phyloP scores from a whole-genome alignment of 2,329 filamentous ascomycete species.

The Diaporthe capsici region DNA sequence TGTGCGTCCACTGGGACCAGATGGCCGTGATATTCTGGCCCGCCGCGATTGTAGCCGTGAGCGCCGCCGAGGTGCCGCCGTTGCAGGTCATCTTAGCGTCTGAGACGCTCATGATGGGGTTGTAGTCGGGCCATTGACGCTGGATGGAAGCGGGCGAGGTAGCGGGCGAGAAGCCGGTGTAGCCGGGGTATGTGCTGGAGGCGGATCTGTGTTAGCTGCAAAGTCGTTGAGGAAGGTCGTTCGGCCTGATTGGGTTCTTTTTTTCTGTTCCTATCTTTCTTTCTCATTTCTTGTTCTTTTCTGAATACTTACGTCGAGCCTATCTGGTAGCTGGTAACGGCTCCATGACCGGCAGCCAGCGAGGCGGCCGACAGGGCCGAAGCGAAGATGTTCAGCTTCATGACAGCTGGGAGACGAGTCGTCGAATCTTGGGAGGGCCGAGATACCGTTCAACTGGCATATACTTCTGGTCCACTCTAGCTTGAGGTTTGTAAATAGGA shows the following conservation, averaged over 20 bases:
- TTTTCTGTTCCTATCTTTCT: too few species aligned
- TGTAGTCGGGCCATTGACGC: constrained; percentile 70
- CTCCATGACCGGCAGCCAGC: constrained; percentile 52
- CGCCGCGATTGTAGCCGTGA: constrained; percentile 60
- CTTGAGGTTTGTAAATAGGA: neutral
- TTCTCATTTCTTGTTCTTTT: neutral
- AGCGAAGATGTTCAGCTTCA: constrained; percentile 41
- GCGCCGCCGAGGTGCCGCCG: constrained; percentile 63
- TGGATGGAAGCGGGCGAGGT: constrained; percentile 67
- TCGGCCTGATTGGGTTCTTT: too few species aligned
- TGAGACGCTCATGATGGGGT: constrained; percentile 64
- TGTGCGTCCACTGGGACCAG: constrained; percentile 71
- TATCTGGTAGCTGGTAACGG: constrained; percentile 63
- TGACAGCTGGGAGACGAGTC: constrained; percentile 3
- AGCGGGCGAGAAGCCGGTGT: constrained; percentile 64
- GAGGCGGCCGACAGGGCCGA: constrained; percentile 44
- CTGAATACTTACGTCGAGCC: constrained; percentile 50
- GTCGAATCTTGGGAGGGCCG: fast-evolving
- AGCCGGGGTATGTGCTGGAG: constrained; percentile 56
- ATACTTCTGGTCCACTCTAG: too few species aligned
- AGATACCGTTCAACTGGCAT: neutral
- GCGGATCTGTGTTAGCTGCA: neutral
- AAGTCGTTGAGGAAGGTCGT: too few species aligned
- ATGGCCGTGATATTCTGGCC: constrained; percentile 63
- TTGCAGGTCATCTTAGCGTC: constrained; percentile 69